Percentiles rank a stretch among this genome's conserved stretches.
Evolutionary conservation across 2,329 filamentous ascomycete genomes (phyloP).

Genomic region (Akanthomyces uredinophilus): DNA sequence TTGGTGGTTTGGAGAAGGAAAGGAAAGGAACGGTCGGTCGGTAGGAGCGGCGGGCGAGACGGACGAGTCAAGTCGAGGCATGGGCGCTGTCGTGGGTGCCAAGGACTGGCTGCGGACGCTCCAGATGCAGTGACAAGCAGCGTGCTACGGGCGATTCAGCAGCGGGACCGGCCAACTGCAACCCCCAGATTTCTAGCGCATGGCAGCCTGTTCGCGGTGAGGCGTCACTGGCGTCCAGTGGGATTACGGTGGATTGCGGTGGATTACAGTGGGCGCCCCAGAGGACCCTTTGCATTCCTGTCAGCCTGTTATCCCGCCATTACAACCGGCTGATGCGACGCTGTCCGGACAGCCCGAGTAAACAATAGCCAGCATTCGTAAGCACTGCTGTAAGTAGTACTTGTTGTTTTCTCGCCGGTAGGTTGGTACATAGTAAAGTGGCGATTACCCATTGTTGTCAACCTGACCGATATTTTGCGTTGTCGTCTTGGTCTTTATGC

Average conservation of each 20-base stretch:
- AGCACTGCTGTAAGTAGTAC: too few species aligned
- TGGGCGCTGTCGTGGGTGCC: too few species aligned
- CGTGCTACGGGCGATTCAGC: too few species aligned
- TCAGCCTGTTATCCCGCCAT: background rate
- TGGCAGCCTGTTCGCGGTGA: background rate
- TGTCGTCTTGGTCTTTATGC: background rate
- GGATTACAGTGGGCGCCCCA: background rate
- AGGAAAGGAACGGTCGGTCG: background rate
- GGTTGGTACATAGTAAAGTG: too few species aligned
- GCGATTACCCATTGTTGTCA: background rate
- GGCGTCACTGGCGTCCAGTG: background rate
- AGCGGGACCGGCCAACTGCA: background rate
- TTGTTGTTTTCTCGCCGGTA: too few species aligned
- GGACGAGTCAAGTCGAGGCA: slow-evolving; percentile 9
- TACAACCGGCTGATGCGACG: background rate
- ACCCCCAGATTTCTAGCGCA: slow-evolving; percentile 1
- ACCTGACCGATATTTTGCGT: background rate
- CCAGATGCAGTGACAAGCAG: too few species aligned
- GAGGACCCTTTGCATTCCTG: background rate
- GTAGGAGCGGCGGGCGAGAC: background rate
- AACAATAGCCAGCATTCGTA: slow-evolving; percentile 1
- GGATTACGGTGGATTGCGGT: background rate
- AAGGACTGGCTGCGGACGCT: too few species aligned
- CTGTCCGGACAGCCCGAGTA: background rate
- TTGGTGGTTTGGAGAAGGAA: background rate